Conservation (phyloP, 2,329 filamentous ascomycete genomes). For the Monilinia laxa region DNA sequence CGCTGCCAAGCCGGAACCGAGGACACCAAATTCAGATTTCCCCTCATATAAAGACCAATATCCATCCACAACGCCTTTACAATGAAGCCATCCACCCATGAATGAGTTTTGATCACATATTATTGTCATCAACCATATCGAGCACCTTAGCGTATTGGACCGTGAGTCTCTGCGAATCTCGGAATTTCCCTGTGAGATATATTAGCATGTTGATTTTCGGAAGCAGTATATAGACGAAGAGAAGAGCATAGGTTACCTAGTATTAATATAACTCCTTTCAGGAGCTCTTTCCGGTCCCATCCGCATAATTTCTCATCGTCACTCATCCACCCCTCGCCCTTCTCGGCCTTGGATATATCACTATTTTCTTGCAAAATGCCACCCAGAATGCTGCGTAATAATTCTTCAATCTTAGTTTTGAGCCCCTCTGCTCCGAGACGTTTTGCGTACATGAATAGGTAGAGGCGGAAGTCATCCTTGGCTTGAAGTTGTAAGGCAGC, state of each 20-base stretch:
- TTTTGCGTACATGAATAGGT: conserved; percentile 98
- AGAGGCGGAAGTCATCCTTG: conserved; percentile 88
- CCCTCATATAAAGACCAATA: conserved; percentile 2
- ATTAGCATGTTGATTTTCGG: conserved; percentile 25
- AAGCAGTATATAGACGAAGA: neutral
- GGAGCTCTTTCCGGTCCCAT: conserved; percentile 82
- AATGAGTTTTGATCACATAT: neutral
- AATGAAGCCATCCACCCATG: conserved; percentile 15
- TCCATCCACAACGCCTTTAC: conserved; percentile 14
- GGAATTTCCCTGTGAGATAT: conserved; percentile 72
- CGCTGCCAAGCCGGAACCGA: conserved; percentile 5
- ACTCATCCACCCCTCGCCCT: conserved; percentile 61
- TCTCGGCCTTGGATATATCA: conserved; percentile 42
- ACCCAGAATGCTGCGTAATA: conserved; percentile 78
- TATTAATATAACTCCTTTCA: conserved; percentile 90
- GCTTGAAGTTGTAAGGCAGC: conserved; percentile 82
- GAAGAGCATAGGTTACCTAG: conserved; percentile 62
- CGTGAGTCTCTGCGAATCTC: conserved; percentile 90
- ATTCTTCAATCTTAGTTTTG: conserved; percentile 86
- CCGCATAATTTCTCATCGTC: conserved; percentile 76
- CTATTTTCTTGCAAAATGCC: conserved; percentile 62
- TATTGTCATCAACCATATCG: conserved; percentile 50
- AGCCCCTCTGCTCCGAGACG: conserved; percentile 87
- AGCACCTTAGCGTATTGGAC: conserved; percentile 89
- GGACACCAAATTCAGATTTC: conserved; percentile 8